Conservation (phyloP, 768 basidiomycete genomes). For the Lyophyllum shimeji region DNA sequence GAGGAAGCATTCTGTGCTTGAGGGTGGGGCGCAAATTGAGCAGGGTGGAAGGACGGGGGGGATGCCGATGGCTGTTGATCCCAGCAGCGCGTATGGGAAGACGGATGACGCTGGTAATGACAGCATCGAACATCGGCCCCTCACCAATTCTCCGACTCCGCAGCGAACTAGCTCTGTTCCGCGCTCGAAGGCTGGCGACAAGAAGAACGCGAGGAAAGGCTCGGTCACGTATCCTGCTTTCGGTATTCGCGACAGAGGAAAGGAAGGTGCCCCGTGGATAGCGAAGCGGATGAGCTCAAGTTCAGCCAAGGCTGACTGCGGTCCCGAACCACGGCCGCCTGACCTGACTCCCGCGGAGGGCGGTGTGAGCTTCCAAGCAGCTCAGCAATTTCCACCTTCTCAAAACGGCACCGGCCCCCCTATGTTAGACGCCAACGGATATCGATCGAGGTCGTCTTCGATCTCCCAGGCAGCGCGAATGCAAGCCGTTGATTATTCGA, state of each 20-base stretch:
- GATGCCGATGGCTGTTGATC: not conserved
- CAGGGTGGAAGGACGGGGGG: not conserved
- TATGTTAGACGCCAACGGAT: not conserved
- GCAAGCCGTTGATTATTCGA: conserved; percentile 17
- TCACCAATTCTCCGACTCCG: not conserved
- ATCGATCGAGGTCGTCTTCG: conserved; percentile 29
- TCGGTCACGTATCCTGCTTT: conserved; percentile 36
- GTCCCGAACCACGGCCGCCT: not conserved
- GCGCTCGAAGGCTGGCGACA: conserved; percentile 29
- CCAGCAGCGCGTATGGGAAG: not conserved
- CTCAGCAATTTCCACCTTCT: not conserved
- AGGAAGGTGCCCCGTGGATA: conserved; percentile 23
- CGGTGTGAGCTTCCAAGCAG: not conserved
- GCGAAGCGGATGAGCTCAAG: conserved; percentile 4
- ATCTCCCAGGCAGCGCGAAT: conserved; percentile 16
- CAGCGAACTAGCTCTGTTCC: not conserved
- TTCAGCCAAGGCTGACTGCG: not conserved
- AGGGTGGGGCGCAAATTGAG: not conserved
- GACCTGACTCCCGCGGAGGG: conserved; percentile 1
- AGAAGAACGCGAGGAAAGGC: conserved; percentile 41
- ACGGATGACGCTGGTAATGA: not conserved
- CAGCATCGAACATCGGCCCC: not conserved
- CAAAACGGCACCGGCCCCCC: conserved; percentile 1
- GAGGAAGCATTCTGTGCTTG: conserved; percentile 26
- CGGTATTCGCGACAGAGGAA: conserved; percentile 47